These are phyloP conservation scores for Saraca asoca DNA, from an alignment of 331 rosid genomes.

Conservation along the genomic window DNA sequence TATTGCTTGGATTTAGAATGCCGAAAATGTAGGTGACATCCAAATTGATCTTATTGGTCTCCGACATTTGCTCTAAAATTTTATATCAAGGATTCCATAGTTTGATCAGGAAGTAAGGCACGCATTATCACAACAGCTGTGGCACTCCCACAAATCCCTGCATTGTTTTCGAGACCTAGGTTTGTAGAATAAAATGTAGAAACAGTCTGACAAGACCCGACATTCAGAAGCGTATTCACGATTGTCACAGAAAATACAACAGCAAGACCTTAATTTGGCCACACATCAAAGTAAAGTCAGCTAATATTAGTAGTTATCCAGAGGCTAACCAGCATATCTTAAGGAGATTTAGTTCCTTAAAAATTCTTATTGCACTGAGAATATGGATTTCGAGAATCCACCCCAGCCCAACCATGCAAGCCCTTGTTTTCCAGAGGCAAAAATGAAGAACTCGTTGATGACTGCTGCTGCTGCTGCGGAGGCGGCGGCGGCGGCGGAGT, in stretches of 20 bases:
- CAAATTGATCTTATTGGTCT: too few species aligned
- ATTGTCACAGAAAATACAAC: constrained; percentile 18
- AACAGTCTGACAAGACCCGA: not conserved
- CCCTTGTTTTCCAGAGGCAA: constrained; percentile 38
- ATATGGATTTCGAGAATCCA: constrained; percentile 54
- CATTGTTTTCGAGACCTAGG: constrained; percentile 10
- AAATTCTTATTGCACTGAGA: constrained; percentile 52
- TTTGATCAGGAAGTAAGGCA: constrained; percentile 22
- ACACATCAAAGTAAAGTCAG: constrained; percentile 35
- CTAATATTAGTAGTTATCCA: constrained; percentile 23
- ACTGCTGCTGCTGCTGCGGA: constrained; percentile 47
- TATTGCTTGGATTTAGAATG: too few species aligned
- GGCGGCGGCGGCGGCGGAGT: too few species aligned
- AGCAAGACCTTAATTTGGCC: constrained; percentile 7
- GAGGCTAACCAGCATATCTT: constrained; percentile 29
- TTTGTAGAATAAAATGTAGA: too few species aligned
- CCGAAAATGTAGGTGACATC: too few species aligned
- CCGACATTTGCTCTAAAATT: too few species aligned
- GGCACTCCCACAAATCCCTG: constrained; percentile 19
- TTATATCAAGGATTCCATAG: constrained; percentile 1
- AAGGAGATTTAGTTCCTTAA: constrained; percentile 55
- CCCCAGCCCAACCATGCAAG: constrained; percentile 46
- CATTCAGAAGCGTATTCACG: constrained; percentile 32
- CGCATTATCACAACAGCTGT: constrained; percentile 2
- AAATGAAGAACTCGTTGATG: constrained; percentile 43